phyloP scores from a whole-genome alignment of 306 rosid species.

The Pyrus bretschneideri region DNA sequence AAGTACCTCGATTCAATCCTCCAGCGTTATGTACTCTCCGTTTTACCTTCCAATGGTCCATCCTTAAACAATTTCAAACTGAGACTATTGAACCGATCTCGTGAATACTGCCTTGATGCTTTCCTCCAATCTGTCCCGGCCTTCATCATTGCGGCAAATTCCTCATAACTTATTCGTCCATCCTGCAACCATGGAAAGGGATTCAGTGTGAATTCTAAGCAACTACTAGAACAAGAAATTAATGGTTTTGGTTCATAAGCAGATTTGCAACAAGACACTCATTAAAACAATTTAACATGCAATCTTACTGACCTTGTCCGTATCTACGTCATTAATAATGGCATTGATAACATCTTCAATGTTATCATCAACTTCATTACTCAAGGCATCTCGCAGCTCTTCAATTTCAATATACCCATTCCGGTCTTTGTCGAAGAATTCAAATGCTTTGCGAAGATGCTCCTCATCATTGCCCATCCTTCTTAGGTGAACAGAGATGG shows the following conservation, averaged over 20 bases:
- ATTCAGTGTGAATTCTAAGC: not conserved
- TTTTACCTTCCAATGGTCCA: conserved; percentile 56
- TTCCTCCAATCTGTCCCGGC: conserved; percentile 98
- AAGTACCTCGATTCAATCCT: conserved; percentile 5
- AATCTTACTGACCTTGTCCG: conserved; percentile 67
- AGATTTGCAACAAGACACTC: not conserved
- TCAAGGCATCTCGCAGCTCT: conserved; percentile 58
- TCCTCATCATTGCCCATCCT: conserved; percentile 71
- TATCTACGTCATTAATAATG: conserved; percentile 84
- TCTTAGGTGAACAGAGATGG: conserved; percentile 77
- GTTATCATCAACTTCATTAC: conserved; percentile 48
- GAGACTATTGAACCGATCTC: conserved; percentile 80
- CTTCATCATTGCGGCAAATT: conserved; percentile 90
- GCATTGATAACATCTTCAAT: conserved; percentile 71
- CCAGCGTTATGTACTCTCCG: conserved; percentile 22
- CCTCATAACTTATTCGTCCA: conserved; percentile 82
- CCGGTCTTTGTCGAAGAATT: conserved; percentile 69
- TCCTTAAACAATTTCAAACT: conserved; percentile 63
- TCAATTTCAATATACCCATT: conserved; percentile 76
- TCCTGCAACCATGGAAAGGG: conserved; percentile 46
- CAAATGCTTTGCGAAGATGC: conserved; percentile 79
- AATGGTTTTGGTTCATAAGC: not conserved
- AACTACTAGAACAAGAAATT: not conserved
- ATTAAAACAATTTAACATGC: not conserved
- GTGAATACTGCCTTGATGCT: conserved; percentile 92